Evolutionary conservation across 2,329 filamentous ascomycete genomes (phyloP), one percentile per base, ranked within the genome.

Genomic region (Nothophoma quercina): DNA sequence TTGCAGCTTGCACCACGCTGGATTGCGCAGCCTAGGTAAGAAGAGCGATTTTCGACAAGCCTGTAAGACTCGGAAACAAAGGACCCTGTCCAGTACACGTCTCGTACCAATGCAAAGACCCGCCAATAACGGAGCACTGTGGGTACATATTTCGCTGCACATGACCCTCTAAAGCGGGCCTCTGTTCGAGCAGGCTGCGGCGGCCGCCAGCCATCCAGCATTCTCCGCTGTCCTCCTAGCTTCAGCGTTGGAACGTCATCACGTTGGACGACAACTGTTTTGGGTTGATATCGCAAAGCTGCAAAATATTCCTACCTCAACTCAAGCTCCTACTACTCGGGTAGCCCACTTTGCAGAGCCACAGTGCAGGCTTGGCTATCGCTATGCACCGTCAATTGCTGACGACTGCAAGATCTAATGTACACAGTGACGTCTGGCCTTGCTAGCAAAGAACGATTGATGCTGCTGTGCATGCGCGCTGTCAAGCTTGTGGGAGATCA

Each of bases 151-250:
- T 42, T 36, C 43, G 56, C 40, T 51, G 52, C 51, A 61, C 69
- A 71, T 72, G 69, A 72, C 69, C 67, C 49, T 59, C 44, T 25
- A 38, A 56, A 59, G 58, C 42, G 56, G 59, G 53, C 55, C 68
- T 39, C 56, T 51, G 51, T 55, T 57, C 19, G 26, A 47, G 36
- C 36, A 39, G 38, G 26, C 43, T 36, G 43, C 33, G 21, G 43
- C 50, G 33, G 26, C 30, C 38, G 36, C 34, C 58, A 56, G 62
- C 67, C 62, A 69, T 64, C 61, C 64, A 65, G 45, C 59, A 45
- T 41, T 41, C 53, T 41, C 42, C 42, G 50, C 46, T 48, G 25
- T 53, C 53, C 42, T 53, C 45, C 61, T 62, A 50, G 56, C 47
- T 53, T 43, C 44, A 56, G 41, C 23, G 41, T 45, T 48, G 34